phyloP scores from a whole-genome alignment of 2,329 filamentous ascomycete genomes.

The Xylaria sp. region DNA sequence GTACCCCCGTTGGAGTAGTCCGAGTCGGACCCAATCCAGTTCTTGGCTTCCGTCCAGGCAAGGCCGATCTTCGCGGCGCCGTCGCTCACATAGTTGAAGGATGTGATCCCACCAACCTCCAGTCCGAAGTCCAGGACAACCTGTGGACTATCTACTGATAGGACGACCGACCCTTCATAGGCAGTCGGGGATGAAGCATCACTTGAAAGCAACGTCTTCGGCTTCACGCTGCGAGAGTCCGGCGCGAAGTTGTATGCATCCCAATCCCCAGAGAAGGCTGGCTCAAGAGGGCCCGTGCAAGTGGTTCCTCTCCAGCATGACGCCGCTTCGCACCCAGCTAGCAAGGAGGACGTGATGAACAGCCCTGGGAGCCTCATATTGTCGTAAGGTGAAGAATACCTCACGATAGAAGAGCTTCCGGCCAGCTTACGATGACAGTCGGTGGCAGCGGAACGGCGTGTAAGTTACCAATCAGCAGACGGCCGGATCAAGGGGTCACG shows the following conservation, averaged over 20 bases:
- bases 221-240: conserved; percentile 17
- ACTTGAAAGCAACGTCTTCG: conserved; percentile 14
- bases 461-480: background rate
- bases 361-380: conserved; percentile 9
- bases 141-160: background rate
- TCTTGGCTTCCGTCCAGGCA: conserved; percentile 60
- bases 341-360: background rate
- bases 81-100: conserved; percentile 60
- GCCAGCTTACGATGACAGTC: background rate
- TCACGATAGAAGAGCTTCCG: background rate
- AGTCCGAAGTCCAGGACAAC: conserved; percentile 67
- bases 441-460: background rate
- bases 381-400: background rate
- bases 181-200: background rate
- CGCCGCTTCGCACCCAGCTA: background rate
- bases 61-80: conserved; percentile 55
- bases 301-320: conserved; percentile 27
- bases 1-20: conserved; percentile 60
- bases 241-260: conserved; percentile 26
- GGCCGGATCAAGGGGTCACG: background rate
- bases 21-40: conserved; percentile 59
- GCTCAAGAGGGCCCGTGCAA: conserved; percentile 22
- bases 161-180: conserved; percentile 5
- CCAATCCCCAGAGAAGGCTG: conserved; percentile 29
- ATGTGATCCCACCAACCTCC: conserved; percentile 67